phyloP scores from a whole-genome alignment of 768 basidiomycete species.

The Boletales sp. region DNA sequence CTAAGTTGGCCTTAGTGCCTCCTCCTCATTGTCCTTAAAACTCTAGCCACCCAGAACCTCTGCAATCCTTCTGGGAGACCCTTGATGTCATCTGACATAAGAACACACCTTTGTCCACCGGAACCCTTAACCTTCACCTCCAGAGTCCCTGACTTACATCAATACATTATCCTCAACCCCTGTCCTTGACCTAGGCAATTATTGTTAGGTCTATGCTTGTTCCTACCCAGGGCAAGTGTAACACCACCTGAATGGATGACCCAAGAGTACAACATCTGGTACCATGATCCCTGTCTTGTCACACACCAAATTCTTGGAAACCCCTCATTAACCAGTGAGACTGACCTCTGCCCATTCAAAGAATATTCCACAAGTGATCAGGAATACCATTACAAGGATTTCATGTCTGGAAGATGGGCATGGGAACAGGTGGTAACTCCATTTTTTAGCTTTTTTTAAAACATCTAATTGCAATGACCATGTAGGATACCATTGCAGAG shows the following conservation, averaged over 20 bases:
- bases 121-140: too few species aligned
- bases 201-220: too few species aligned
- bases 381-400: slow-evolving; percentile 4
- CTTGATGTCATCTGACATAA: too few species aligned
- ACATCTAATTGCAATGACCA: neutral
- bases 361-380: slow-evolving; percentile 9
- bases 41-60: too few species aligned
- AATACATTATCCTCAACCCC: too few species aligned
- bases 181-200: too few species aligned
- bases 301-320: slow-evolving; percentile 20
- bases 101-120: too few species aligned
- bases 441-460: neutral
- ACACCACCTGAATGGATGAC: slow-evolving; percentile 32
- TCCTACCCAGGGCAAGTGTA: too few species aligned
- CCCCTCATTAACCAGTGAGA: slow-evolving; percentile 17
- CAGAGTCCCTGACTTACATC: too few species aligned
- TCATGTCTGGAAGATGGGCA: neutral
- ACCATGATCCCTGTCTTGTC: slow-evolving; percentile 14
- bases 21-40: too few species aligned
- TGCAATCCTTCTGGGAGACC: too few species aligned
- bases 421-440: neutral
- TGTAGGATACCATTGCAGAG: neutral
- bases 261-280: slow-evolving; percentile 28
- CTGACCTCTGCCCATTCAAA: slow-evolving; percentile 18
- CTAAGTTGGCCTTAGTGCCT: too few species aligned